Evolutionary conservation across 1,284 basidiomycete genomes (phyloP).

Genomic region (Singerocomus inundabilis): DNA sequence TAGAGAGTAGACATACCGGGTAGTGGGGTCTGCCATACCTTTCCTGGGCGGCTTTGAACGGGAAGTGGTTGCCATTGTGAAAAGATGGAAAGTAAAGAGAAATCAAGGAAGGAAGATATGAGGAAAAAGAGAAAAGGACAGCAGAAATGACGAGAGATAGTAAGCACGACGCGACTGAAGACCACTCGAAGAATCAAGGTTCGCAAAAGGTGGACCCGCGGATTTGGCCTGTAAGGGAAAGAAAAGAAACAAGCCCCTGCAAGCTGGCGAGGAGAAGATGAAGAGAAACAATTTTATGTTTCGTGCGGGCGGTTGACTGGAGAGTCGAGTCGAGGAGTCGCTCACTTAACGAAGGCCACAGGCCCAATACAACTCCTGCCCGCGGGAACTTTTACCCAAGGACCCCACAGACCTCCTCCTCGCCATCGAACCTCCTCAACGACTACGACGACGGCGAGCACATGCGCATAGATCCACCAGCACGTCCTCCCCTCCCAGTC

Average conservation of each 20-base stretch:
- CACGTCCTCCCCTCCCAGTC: neutral
- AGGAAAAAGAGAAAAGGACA: conserved; percentile 29
- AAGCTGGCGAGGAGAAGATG: conserved; percentile 25
- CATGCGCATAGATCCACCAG: neutral
- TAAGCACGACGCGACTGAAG: conserved; percentile 34
- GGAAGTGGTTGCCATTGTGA: conserved; percentile 58
- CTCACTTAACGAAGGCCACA: conserved; percentile 29
- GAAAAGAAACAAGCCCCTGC: conserved; percentile 23
- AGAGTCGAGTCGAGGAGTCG: conserved; percentile 32
- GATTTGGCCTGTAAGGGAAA: conserved; percentile 17
- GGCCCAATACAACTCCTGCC: conserved; percentile 25
- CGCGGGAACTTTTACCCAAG: conserved; percentile 29
- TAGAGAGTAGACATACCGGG: conserved; percentile 46
- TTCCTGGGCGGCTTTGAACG: conserved; percentile 60
- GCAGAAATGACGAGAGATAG: conserved; percentile 38
- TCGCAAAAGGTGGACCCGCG: conserved; percentile 22
- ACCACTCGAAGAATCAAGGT: conserved; percentile 25
- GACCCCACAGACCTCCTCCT: conserved; percentile 18
- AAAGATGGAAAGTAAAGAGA: conserved; percentile 24
- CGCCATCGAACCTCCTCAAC: neutral
- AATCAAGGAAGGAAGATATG: conserved; percentile 35
- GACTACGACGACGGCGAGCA: neutral
- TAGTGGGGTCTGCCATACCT: conserved; percentile 50
- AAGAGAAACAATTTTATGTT: conserved; percentile 31
- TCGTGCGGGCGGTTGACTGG: conserved; percentile 30